Evolutionary conservation across 73 alveolate species (phyloP).

Genomic region (Paramecium sexaurelia): DNA sequence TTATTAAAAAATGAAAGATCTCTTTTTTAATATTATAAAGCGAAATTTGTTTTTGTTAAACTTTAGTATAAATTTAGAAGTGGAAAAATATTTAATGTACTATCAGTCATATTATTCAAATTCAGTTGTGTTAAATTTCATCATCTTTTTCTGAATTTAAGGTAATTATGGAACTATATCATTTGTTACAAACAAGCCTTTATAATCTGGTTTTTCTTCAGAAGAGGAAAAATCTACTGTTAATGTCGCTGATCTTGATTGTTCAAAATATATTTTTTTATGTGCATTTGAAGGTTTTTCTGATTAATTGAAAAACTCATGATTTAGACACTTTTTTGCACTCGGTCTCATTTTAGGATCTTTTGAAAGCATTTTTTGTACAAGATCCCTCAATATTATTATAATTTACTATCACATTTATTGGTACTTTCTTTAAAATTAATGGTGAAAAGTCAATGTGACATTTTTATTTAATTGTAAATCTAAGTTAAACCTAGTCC

Average conservation of each 20-base stretch:
- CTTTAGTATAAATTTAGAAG: too few relatives aligned
- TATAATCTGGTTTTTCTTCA: slow-evolving; percentile 21
- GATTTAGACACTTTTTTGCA: neutral
- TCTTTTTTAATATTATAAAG: too few relatives aligned
- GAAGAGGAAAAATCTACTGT: neutral
- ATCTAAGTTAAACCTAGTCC: slow-evolving; percentile 7
- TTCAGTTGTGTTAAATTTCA: slow-evolving; percentile 20
- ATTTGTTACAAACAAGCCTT: neutral
- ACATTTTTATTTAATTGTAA: slow-evolving; percentile 15
- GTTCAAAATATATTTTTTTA: neutral
- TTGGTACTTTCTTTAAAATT: neutral
- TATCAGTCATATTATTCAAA: slow-evolving; percentile 17
- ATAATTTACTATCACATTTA: neutral
- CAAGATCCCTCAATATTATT: neutral
- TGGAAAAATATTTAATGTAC: too few relatives aligned
- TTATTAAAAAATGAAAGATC: too few relatives aligned
- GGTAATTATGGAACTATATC: neutral
- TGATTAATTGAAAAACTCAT: neutral
- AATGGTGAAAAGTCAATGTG: neutral
- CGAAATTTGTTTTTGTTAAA: too few relatives aligned
- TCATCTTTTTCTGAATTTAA: neutral
- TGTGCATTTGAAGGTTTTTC: neutral
- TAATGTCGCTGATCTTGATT: neutral
- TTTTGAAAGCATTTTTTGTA: neutral
- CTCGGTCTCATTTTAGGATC: slow-evolving; percentile 36